phyloP scores from a whole-genome alignment of 352 stramenopile genomes.

The Globisporangium carolinianum region DNA sequence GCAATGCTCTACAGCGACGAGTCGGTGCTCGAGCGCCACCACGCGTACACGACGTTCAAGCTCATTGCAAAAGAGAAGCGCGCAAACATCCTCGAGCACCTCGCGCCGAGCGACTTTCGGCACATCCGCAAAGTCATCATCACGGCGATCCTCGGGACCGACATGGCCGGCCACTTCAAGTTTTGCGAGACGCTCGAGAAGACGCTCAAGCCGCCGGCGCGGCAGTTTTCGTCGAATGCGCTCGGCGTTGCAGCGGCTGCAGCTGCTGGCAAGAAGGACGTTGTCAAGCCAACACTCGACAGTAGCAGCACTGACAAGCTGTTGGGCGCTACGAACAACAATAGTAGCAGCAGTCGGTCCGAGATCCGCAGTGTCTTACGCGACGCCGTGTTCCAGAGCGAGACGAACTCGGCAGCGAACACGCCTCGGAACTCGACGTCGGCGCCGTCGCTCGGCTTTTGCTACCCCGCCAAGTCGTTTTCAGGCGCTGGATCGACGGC shows the following conservation, averaged over 20 bases:
- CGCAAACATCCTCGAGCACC: slow-evolving; percentile 77
- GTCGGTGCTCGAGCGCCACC: slow-evolving; percentile 86
- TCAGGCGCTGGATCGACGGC: not conserved
- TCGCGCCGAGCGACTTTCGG: slow-evolving; percentile 61
- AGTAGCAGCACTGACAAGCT: slow-evolving; percentile 3
- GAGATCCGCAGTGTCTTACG: slow-evolving; percentile 43
- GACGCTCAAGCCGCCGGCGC: slow-evolving; percentile 40
- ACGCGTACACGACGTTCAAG: slow-evolving; percentile 83
- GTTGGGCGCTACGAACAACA: not conserved
- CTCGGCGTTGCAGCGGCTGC: slow-evolving; percentile 11
- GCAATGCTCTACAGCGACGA: slow-evolving; percentile 87
- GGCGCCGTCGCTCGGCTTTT: slow-evolving; percentile 2
- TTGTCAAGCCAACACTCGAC: slow-evolving; percentile 6
- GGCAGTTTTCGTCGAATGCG: slow-evolving; percentile 37
- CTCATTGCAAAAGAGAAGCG: slow-evolving; percentile 81
- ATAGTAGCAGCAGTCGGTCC: slow-evolving; percentile 8
- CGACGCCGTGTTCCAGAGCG: slow-evolving; percentile 56
- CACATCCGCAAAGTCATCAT: slow-evolving; percentile 87
- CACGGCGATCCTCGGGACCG: slow-evolving; percentile 82
- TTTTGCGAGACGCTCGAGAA: slow-evolving; percentile 78
- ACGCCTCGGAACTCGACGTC: slow-evolving; percentile 23
- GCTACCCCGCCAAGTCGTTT: slow-evolving; percentile 4
- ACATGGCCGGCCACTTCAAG: slow-evolving; percentile 89
- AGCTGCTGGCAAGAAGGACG: slow-evolving; percentile 21
- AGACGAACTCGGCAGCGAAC: slow-evolving; percentile 14